These are phyloP conservation scores for Emericellopsis cladophorae DNA, from an alignment of 2,329 filamentous ascomycete genomes.

Conservation along the genomic window DNA sequence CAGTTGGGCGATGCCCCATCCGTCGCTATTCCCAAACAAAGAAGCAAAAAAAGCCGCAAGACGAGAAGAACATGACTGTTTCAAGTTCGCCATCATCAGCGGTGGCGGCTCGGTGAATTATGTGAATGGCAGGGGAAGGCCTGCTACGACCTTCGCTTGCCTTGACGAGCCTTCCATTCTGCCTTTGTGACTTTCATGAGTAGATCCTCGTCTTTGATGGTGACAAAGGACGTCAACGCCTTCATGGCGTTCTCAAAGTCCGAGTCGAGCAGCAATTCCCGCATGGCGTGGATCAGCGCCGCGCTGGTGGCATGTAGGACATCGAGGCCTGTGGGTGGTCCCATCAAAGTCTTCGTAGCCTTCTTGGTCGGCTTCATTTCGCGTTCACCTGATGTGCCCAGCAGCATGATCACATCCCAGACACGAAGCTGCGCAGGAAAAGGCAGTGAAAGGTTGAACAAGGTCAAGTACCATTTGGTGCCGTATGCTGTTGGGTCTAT, in stretches of 20 bases:
- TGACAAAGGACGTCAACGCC: slow-evolving; percentile 84
- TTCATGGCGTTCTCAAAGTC: slow-evolving; percentile 99
- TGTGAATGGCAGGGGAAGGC: slow-evolving; percentile 10
- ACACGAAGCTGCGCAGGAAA: slow-evolving; percentile 89
- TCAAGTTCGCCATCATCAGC: too few relatives aligned
- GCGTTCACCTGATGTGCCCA: slow-evolving; percentile 47
- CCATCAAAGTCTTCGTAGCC: slow-evolving; percentile 1
- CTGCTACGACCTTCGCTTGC: slow-evolving; percentile 27
- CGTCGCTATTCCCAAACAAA: slow-evolving; percentile 3
- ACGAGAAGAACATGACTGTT: not conserved
- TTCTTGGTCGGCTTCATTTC: slow-evolving; percentile 4
- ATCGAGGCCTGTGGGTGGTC: slow-evolving; percentile 48
- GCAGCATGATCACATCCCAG: slow-evolving; percentile 95
- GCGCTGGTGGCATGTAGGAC: slow-evolving; percentile 82
- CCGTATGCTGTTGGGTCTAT: slow-evolving; percentile 90
- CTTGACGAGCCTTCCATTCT: slow-evolving; percentile 63
- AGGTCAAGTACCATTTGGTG: slow-evolving; percentile 90
- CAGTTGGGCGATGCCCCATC: not conserved
- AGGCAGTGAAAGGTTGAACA: slow-evolving; percentile 94
- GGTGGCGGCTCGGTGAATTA: slow-evolving; percentile 9
- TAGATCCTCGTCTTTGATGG: slow-evolving; percentile 85
- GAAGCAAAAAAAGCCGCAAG: not conserved
- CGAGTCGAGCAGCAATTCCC: slow-evolving; percentile 77
- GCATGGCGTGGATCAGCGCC: slow-evolving; percentile 79
- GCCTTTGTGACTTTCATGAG: slow-evolving; percentile 82